Evolutionary conservation across 2,329 filamentous ascomycete species (phyloP), one percentile per base, ranked within the genome.

Genomic region (Nigrograna mackinnonii): DNA sequence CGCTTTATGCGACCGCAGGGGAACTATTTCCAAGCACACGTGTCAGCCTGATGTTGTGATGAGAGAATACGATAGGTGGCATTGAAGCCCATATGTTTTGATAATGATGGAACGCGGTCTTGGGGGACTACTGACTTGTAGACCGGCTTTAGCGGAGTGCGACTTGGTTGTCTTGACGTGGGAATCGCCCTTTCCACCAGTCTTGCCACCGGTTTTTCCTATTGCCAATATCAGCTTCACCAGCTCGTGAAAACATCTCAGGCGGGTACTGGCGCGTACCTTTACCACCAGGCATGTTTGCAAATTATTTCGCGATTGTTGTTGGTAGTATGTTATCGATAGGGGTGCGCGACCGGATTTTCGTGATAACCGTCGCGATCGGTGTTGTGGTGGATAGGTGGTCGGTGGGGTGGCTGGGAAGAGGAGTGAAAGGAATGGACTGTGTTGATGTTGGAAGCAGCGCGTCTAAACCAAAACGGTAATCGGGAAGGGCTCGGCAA

Each of bases 1-100:
- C 94, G 91, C 87, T 99, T 99, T 75, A 99, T 94, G 86, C 94
- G 94, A 76, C 94, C 94, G 72, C 94, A 99, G 49, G 94, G 94
- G 73, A 99, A 99, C 94, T 99, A 69, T 46, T 55, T 22, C 55
- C 54, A 42, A 33, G 39, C 46, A 9, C 21, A 20, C 20, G 46
- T 48, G 50, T 66, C 46, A 65, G 58, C 60, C 57, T 49, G 48
- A 54, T 43, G 35, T 54, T 43, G 21, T 44, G 43, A 17, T 45
- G 33, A 39, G 33, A 37, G 34, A 22, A 32, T 36, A 17, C 14
- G 18, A 33, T n/a, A 9, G 9, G 38, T 18, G 19, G 41, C 30
- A 14, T 22, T 5, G 26, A 22, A 9, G 19, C 13, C 12, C 22
- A 19, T 12, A 20, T 17, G 18, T 34, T 22, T 17, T 32, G 18